Base-by-base conservation (phyloP, 2,329 filamentous ascomycete genomes). In the Penicillium frequentans region DNA sequence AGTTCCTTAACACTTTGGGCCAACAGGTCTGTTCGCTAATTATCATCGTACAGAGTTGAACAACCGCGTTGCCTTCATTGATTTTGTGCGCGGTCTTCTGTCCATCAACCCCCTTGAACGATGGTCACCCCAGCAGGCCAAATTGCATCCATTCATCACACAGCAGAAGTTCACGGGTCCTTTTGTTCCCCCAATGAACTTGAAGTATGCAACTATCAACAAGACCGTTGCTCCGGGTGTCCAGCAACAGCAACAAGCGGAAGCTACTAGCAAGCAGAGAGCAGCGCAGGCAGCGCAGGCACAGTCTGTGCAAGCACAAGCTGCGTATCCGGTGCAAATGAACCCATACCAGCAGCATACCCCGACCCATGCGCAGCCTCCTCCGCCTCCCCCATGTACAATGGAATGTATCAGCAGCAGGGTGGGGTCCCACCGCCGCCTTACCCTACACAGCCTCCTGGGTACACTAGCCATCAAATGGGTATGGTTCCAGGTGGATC, bases 81-180 rank as follows among this genome's bases (percentile, higher is more conserved):
- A 99, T 75, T 99, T 99, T 68, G 95, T 98, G 24, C 87, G 95
- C 64, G 95, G 95, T 14, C 77, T 99, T 39, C 80, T 99, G 56
- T 96, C 90, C 58, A 96, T 97, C 72, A 99, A 97, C 71, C 95
- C 95, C 3, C 83, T 99, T 33, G 95, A 99, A 76, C 82, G 95
- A 73, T 99, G 95, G 95, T 96, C 95, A 4, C 95, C 95, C 7
- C 93, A 97, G 70, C 95, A 99, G 77, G 95, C 95, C 33, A 97
- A 97, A 72, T 80, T 97, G 58, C 95, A 99, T 72, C 95, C 95
- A 0, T 99, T 99, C 75, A 99, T 99, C 71, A 99, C 95, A 0
- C 95, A 99, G 72, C 90, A 96, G 71, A 99, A 98, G 79, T 99
- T 89, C 72, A 97, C 93, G 0, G 93, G 92, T 0, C 92, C 93